Evolutionary conservation across 2,329 filamentous ascomycete genomes (phyloP), one percentile per base, ranked within the genome.

Genomic region (Alternaria conjuncta): DNA sequence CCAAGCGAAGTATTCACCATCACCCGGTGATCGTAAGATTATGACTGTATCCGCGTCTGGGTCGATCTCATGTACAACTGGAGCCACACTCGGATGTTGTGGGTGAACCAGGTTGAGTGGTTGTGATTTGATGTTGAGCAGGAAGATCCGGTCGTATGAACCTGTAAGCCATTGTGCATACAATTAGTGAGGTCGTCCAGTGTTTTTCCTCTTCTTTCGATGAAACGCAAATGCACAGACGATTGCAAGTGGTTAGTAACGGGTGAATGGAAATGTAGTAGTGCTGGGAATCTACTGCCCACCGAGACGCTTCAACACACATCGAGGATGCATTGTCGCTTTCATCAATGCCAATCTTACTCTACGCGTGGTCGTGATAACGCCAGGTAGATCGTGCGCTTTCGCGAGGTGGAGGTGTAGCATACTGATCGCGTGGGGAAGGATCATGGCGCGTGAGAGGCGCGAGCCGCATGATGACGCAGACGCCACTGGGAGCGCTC

Each of bases 1-100:
- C 12, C 20, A 21, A 26, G 28, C 49, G 28, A 36, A 51, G 5
- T 51, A 32, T n/a, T 36, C 49, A 2, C 10, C n/a, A 21, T 51
- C 18, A 13, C 7, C 49, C 6, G 49, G 49, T 51, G 18, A 36
- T 51, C 12, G 28, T 9, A 66, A 32, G 15, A 57, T 41, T 25
- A 66, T 63, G 15, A 66, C 30, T 5, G 63, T 57, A 49, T 66
- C 63, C 21, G 25, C 46, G 20, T 57, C 41, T 13, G 51, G 47
- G 9, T 51, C 45, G 41, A 66, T 60, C 21, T 23, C 18, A 28
- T 60, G 32, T 15, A 50, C 10, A 26, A 43, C 26, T 9, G 32
- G 44, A 10, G 50, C 20, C 49, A 60, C 60, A n/a, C n/a, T 50
- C 25, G 25, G n/a, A 11, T 30, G 25, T 30, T 11, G 25, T 28